Percentiles rank a stretch among this genome's conserved stretches.
phyloP scores from a whole-genome alignment of 2,329 filamentous ascomycete species.

The Scolecobasidium constrictum region DNA sequence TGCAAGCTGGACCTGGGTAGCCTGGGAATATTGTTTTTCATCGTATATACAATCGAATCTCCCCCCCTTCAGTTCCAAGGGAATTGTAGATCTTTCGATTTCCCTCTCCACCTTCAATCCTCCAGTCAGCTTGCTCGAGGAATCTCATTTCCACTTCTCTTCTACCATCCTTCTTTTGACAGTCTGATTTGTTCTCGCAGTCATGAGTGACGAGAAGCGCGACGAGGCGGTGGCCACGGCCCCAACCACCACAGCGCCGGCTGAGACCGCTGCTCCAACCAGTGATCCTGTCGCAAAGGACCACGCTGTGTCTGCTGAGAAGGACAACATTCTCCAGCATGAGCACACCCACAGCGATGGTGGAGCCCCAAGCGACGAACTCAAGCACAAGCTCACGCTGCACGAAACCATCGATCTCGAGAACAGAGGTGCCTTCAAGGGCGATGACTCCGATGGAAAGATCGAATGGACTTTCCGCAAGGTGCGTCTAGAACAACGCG shows the following conservation, averaged over 20 bases:
- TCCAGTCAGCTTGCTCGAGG: too few relatives aligned
- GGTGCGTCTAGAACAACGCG: too few relatives aligned
- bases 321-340: neutral
- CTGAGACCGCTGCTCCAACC: too few relatives aligned
- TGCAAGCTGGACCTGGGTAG: neutral
- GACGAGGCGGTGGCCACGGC: neutral
- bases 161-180: neutral
- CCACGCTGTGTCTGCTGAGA: neutral
- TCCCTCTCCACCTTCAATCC: too few relatives aligned
- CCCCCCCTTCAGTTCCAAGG: too few relatives aligned
- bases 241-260: too few relatives aligned
- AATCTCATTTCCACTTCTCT: neutral
- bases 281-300: too few relatives aligned
- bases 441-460: constrained; percentile 29
- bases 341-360: neutral
- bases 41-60: too few relatives aligned
- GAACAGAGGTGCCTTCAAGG: constrained; percentile 25
- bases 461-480: constrained; percentile 22
- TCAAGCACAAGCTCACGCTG: constrained; percentile 18
- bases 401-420: constrained; percentile 22
- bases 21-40: neutral
- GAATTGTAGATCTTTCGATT: too few relatives aligned
- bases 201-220: neutral
- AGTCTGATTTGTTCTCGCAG: too few relatives aligned
- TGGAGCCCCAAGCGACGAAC: neutral